Base-by-base conservation (phyloP, 169 alveolate genomes). In the Plasmodium gaboni region DNA sequence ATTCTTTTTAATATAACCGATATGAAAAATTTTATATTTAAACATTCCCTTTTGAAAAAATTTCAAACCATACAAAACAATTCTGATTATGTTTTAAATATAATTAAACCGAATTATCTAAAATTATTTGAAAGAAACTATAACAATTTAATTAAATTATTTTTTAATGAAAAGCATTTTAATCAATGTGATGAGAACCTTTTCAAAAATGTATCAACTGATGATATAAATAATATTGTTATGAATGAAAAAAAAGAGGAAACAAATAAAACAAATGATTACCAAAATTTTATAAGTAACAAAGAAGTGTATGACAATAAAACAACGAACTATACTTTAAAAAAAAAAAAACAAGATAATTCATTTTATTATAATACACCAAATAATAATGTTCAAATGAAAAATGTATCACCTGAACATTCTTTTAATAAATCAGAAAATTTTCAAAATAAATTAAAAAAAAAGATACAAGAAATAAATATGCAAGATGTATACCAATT, bases 111-210 rank as follows among this genome's bases (percentile, higher is more conserved):
- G n/a, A 80, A 80, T 67, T 80, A 80, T 80, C 53, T 80, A 15
- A 80, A 53, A 32, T 68, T 80, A 2, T 80, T 80, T 61, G 90
- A 80, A 80, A 80, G 90, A 2, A 80, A 80, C 38, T 68, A 80
- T 57, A 80, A 80, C 50, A 65, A 80, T 9, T 53, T 80, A 60
- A 28, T 32, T 4, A 68, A 68, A 8, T 67, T 67, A 12, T 32
- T 67, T 5, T 42, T 26, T 7, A 64, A 68, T 15, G 48, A 68
- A 19, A 80, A 42, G 46, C 6, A 17, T 26, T 8, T 1, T 48
- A 44, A n/a, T 19, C 61, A 61, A 15, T 73, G 32, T 0, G 74
- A 44, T 60, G 63, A 50, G 5, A 32, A 8, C 19, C 5, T 4
- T 53, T 61, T 22, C 68, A 53, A 5, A 7, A 12, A 15, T 17